These are phyloP conservation scores for Aspergillus steynii DNA, from an alignment of 495 filamentous ascomycete genomes.

Conservation along the genomic window DNA sequence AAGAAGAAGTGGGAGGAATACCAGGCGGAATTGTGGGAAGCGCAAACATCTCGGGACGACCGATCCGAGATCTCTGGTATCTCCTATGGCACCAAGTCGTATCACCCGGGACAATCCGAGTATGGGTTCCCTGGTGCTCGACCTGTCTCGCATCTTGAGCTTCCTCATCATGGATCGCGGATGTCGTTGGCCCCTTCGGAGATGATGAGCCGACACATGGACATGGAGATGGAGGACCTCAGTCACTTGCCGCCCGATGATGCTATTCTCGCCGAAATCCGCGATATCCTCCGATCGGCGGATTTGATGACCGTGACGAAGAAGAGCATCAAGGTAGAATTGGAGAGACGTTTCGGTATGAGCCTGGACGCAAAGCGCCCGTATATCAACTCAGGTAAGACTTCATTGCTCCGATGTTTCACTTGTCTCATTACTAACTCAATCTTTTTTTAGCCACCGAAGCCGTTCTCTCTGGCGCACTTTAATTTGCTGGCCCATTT, in stretches of 20 bases:
- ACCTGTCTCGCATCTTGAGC: constrained; percentile 74
- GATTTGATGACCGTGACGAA: constrained; percentile 98
- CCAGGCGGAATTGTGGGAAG: constrained; percentile 91
- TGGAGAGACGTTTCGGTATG: constrained; percentile 86
- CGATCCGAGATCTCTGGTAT: constrained; percentile 88
- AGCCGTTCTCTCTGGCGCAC: constrained; percentile 63
- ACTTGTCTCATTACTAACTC: constrained; percentile 34
- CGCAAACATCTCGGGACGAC: constrained; percentile 82
- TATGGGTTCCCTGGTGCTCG: constrained; percentile 58
- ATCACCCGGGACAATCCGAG: constrained; percentile 54
- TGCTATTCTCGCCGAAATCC: constrained; percentile 86
- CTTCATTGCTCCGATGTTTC: constrained; percentile 10
- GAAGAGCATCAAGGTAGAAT: constrained; percentile 93
- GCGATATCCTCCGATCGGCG: constrained; percentile 84
- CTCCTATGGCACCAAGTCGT: constrained; percentile 86
- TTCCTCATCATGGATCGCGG: constrained; percentile 57
- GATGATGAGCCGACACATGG: constrained; percentile 58
- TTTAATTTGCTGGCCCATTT: constrained; percentile 8
- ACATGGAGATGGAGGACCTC: constrained; percentile 69
- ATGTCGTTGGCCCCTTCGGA: constrained; percentile 83
- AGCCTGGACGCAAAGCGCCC: constrained; percentile 75
- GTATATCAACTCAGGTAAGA: constrained; percentile 91
- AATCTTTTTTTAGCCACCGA: constrained; percentile 59
- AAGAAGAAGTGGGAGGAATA: constrained; percentile 99
- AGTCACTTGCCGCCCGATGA: constrained; percentile 80